Evolutionary conservation across 805 yeast genomes (phyloP).

Genomic region (Ogataea paradorogensis): DNA sequence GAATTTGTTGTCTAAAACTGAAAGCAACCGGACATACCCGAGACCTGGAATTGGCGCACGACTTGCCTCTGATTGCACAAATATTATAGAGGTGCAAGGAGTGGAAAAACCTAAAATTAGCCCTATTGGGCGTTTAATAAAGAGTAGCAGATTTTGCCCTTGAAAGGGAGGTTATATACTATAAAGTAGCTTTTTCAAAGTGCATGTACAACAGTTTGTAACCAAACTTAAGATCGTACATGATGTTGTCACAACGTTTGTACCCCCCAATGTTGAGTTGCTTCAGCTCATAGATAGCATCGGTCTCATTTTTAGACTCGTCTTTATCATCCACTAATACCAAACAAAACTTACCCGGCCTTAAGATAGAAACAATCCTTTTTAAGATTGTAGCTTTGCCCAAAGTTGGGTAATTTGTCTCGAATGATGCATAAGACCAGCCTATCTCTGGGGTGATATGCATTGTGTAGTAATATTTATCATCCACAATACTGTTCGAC

Average conservation of each 20-base stretch:
- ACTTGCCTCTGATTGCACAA: conserved; percentile 8
- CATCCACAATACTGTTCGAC: conserved; percentile 72
- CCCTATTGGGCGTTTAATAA: too few relatives aligned
- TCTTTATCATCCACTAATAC: conserved; percentile 31
- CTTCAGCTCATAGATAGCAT: conserved; percentile 30
- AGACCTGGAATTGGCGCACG: conserved; percentile 3
- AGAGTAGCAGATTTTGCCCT: background rate
- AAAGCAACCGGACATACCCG: background rate
- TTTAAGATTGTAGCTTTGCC: conserved; percentile 54
- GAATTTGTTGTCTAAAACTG: background rate
- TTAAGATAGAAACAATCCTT: conserved; percentile 60
- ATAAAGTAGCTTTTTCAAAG: conserved; percentile 40
- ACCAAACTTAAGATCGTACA: conserved; percentile 67
- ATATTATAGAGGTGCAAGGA: conserved; percentile 7
- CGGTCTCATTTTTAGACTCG: conserved; percentile 18
- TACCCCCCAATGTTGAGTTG: conserved; percentile 44
- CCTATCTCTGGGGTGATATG: conserved; percentile 94
- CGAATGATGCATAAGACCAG: conserved; percentile 96
- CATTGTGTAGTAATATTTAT: conserved; percentile 65
- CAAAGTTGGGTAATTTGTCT: conserved; percentile 68
- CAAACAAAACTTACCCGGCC: conserved; percentile 71
- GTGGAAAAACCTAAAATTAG: background rate
- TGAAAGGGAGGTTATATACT: too few relatives aligned
- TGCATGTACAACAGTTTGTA: conserved; percentile 71
- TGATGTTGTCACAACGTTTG: conserved; percentile 59